Evolutionary conservation across 2,329 filamentous ascomycete genomes (phyloP).

Genomic region (Botrytis tulipae): DNA sequence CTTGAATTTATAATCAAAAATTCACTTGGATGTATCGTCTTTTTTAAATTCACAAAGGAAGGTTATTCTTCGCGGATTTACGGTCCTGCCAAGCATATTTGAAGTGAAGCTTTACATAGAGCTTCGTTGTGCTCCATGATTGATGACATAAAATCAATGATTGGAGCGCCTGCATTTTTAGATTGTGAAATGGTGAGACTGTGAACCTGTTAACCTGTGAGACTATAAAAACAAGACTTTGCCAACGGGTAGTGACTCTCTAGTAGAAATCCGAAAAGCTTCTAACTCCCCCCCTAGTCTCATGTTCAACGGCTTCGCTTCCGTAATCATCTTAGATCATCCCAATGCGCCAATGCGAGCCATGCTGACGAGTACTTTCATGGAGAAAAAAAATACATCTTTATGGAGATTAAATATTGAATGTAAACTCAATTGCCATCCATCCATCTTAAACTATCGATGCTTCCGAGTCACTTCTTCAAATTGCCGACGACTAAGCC

Average conservation of each 20-base stretch:
- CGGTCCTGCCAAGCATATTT: neutral
- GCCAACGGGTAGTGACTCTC: constrained; percentile 10
- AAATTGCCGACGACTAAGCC: constrained; percentile 5
- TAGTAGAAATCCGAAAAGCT: constrained; percentile 7
- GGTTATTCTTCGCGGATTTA: neutral
- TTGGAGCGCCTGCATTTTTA: constrained; percentile 14
- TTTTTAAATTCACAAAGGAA: neutral
- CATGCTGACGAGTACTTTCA: neutral
- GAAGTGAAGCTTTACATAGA: neutral
- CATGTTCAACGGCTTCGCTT: constrained; percentile 16
- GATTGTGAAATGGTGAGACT: neutral
- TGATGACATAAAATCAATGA: neutral
- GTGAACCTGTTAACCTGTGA: neutral
- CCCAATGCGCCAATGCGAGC: neutral
- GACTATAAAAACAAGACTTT: neutral
- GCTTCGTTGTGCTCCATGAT: neutral
- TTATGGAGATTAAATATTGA: neutral
- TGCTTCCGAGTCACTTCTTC: neutral
- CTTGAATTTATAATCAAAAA: neutral
- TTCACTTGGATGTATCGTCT: neutral
- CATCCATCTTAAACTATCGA: neutral
- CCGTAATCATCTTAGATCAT: constrained; percentile 8
- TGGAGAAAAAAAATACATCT: neutral
- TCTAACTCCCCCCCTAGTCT: neutral
- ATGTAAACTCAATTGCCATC: neutral